Conservation (phyloP, 768 basidiomycete genomes). For the Suillus ampliporus region DNA sequence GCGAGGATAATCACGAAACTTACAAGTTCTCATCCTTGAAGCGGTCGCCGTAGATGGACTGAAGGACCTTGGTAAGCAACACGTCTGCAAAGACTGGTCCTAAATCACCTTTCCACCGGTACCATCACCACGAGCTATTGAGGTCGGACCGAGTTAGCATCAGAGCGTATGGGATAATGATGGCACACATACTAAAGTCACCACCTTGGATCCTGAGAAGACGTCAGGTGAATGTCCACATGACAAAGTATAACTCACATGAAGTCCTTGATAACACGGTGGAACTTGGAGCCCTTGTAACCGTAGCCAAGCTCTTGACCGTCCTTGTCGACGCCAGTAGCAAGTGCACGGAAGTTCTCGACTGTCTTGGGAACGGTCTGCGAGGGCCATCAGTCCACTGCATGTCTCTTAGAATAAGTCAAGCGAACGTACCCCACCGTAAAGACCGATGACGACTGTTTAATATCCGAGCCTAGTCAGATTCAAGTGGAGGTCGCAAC, state of each 20-base stretch:
- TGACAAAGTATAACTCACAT: slow-evolving; percentile 60
- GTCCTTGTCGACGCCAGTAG: slow-evolving; percentile 79
- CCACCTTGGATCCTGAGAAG: slow-evolving; percentile 89
- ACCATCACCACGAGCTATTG: slow-evolving; percentile 78
- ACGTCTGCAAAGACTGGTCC: slow-evolving; percentile 14
- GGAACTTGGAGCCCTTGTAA: slow-evolving; percentile 96
- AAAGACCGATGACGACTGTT: slow-evolving; percentile 86
- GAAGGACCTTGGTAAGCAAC: slow-evolving; percentile 9
- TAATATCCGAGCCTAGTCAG: slow-evolving; percentile 15
- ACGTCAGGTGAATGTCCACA: slow-evolving; percentile 2
- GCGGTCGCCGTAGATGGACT: slow-evolving; percentile 90
- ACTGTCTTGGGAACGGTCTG: slow-evolving; percentile 95
- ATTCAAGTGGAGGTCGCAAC: background rate
- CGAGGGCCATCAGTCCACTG: slow-evolving; percentile 1
- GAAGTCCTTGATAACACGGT: slow-evolving; percentile 93
- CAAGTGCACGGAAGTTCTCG: slow-evolving; percentile 96
- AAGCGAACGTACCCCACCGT: slow-evolving; percentile 71
- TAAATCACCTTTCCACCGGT: slow-evolving; percentile 82
- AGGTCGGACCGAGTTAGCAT: slow-evolving; percentile 18
- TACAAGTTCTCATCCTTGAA: slow-evolving; percentile 98
- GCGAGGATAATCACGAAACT: slow-evolving; percentile 27
- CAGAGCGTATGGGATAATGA: slow-evolving; percentile 20
- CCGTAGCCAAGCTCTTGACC: slow-evolving; percentile 76
- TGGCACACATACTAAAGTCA: slow-evolving; percentile 82
- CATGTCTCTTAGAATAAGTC: background rate